A percentile compares a stretch with the other conserved stretches of the same genome.
Evolutionary conservation across 2,329 filamentous ascomycete species (phyloP).

Genomic region (Thermothelomyces thermophilus): DNA sequence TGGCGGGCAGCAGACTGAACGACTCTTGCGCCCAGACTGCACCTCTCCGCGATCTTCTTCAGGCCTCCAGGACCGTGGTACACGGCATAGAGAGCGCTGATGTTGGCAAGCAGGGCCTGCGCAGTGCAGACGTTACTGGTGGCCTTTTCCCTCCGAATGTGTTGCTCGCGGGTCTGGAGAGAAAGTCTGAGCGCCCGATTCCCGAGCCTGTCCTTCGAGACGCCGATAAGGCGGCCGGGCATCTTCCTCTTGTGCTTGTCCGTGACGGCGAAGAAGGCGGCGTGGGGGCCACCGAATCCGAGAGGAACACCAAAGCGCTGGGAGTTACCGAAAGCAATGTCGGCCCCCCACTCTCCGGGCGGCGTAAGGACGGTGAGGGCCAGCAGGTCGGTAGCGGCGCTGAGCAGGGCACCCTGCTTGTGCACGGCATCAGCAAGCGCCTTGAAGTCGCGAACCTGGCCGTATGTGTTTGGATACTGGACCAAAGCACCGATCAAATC

Average conservation of each 20-base stretch:
- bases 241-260: constrained; percentile 94
- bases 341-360: constrained; percentile 89
- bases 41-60: constrained; percentile 72
- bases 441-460: constrained; percentile 70
- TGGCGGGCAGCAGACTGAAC: constrained; percentile 58
- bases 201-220: constrained; percentile 85
- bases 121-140: constrained; percentile 97
- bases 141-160: constrained; percentile 92
- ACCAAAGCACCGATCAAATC: constrained; percentile 83
- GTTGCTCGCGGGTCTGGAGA: constrained; percentile 89
- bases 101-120: constrained; percentile 88
- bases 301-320: constrained; percentile 89
- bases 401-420: constrained; percentile 69
- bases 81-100: constrained; percentile 89
- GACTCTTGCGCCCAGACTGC: constrained; percentile 63
- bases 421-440: constrained; percentile 71
- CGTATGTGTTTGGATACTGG: constrained; percentile 91
- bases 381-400: constrained; percentile 82
- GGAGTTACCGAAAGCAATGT: constrained; percentile 89
- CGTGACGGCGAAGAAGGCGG: constrained; percentile 87
- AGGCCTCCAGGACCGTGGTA: constrained; percentile 86
- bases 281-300: constrained; percentile 90
- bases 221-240: constrained; percentile 79
- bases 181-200: constrained; percentile 75
- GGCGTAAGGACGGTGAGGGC: constrained; percentile 82